Evolutionary conservation across 75 land plant species (phyloP).

Genomic region (Pinus taeda): DNA sequence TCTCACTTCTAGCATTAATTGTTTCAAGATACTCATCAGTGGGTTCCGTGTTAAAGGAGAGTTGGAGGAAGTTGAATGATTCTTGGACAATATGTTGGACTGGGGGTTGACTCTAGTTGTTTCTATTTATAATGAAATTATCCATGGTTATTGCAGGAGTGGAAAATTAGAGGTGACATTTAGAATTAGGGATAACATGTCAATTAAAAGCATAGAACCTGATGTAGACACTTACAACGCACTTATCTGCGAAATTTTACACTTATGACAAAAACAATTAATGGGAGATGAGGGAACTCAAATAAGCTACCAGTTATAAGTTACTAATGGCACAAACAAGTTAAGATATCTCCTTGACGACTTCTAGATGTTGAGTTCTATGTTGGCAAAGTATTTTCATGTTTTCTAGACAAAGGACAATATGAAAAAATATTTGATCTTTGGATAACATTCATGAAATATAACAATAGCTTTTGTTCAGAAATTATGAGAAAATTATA

Average conservation of each 20-base stretch:
- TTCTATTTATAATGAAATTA: slow-evolving; percentile 25
- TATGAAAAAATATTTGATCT: no score
- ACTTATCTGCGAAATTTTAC: slow-evolving; percentile 29
- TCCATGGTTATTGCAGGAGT: slow-evolving; percentile 23
- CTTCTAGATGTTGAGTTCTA: no score
- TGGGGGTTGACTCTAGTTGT: slow-evolving; percentile 46
- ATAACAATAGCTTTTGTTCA: no score
- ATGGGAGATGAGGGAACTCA: no score
- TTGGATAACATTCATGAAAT: no score
- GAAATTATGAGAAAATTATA: no score
- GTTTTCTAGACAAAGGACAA: no score
- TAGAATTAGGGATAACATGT: slow-evolving; percentile 25
- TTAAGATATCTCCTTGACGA: no score
- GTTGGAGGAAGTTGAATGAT: slow-evolving; percentile 32
- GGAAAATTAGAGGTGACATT: slow-evolving; percentile 39
- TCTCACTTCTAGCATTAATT: slow-evolving; percentile 19
- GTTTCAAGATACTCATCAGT: slow-evolving; percentile 30
- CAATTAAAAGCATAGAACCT: slow-evolving; percentile 21
- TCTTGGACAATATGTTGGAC: slow-evolving; percentile 50
- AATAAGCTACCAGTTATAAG: no score
- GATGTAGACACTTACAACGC: slow-evolving; percentile 23
- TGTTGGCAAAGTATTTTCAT: no score
- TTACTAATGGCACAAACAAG: no score
- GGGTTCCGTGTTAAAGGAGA: slow-evolving; percentile 47
- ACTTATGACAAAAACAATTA: no score